A percentile compares a stretch with the other conserved stretches of the same genome.
These are phyloP conservation scores for Macrocybe sp. DNA, from an alignment of 1,284 basidiomycete species.

Conservation along the genomic window DNA sequence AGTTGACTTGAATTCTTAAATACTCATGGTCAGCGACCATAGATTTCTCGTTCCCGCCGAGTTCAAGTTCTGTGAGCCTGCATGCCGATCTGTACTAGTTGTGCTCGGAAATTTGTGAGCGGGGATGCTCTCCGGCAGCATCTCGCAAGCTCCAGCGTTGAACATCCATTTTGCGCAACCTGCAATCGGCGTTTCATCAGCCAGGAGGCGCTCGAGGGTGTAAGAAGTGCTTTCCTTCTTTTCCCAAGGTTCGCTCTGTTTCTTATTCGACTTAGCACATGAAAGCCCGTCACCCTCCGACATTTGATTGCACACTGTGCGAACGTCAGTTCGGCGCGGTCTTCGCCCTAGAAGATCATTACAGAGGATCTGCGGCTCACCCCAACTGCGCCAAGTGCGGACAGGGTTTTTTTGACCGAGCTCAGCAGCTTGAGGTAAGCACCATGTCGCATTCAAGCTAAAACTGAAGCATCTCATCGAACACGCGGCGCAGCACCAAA, in stretches of 20 bases:
- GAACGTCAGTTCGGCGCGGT: constrained; percentile 22
- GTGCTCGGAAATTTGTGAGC: constrained; percentile 26
- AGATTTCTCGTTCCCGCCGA: too few species aligned
- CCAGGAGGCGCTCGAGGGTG: constrained; percentile 25
- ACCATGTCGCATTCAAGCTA: neutral
- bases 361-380: constrained; percentile 31
- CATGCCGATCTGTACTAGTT: constrained; percentile 25
- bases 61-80: too few species aligned
- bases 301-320: constrained; percentile 27
- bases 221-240: constrained; percentile 10
- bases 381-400: constrained; percentile 34
- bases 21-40: too few species aligned
- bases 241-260: neutral
- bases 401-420: constrained; percentile 28
- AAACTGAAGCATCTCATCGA: too few species aligned
- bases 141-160: constrained; percentile 24
- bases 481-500: too few species aligned
- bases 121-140: constrained; percentile 30
- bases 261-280: constrained; percentile 22
- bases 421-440: constrained; percentile 24
- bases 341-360: constrained; percentile 35
- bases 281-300: constrained; percentile 27
- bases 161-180: constrained; percentile 24
- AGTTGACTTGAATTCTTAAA: too few species aligned
- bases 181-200: constrained; percentile 28